Conservation (phyloP, 176 grass and related monocot species). For the Dendrocalamus sinicus region DNA sequence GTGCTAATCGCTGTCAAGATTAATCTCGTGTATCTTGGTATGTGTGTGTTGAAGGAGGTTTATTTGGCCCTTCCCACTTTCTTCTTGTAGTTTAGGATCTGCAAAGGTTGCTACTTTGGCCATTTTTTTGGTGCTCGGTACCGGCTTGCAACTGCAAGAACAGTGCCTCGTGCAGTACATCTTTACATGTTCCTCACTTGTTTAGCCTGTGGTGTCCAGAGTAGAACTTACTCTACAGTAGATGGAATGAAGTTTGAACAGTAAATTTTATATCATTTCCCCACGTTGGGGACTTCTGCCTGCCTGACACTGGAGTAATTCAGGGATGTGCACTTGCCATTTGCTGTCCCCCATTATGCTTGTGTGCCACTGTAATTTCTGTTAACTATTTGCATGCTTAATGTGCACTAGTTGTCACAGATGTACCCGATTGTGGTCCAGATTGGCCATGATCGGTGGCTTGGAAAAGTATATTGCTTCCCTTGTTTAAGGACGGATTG, state of each 20-base stretch:
- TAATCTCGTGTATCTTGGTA: constrained; percentile 32
- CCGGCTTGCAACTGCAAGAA: not conserved
- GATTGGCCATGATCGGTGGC: constrained; percentile 10
- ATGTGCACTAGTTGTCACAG: not conserved
- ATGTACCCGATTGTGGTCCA: constrained; percentile 28
- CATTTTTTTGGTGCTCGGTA: not conserved
- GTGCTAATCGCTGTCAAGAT: constrained; percentile 18
- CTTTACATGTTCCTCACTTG: not conserved
- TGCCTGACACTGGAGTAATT: constrained; percentile 20
- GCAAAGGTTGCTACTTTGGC: not conserved
- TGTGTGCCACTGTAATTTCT: not conserved
- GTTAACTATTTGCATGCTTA: not conserved
- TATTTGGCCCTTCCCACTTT: constrained; percentile 3
- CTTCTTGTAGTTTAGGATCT: not conserved
- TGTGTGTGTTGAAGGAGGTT: not conserved
- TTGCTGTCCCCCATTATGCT: constrained; percentile 12
- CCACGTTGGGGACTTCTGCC: not conserved
- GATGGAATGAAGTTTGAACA: not conserved
- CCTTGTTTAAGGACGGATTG: constrained; percentile 11
- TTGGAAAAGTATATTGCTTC: constrained; percentile 36
- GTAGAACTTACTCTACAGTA: not conserved
- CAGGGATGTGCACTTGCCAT: not conserved
- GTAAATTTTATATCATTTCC: not conserved
- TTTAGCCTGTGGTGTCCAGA: constrained; percentile 1
- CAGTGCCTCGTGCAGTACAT: not conserved